phyloP scores from a whole-genome alignment of 495 filamentous ascomycete genomes.

The Tuber borchii region DNA sequence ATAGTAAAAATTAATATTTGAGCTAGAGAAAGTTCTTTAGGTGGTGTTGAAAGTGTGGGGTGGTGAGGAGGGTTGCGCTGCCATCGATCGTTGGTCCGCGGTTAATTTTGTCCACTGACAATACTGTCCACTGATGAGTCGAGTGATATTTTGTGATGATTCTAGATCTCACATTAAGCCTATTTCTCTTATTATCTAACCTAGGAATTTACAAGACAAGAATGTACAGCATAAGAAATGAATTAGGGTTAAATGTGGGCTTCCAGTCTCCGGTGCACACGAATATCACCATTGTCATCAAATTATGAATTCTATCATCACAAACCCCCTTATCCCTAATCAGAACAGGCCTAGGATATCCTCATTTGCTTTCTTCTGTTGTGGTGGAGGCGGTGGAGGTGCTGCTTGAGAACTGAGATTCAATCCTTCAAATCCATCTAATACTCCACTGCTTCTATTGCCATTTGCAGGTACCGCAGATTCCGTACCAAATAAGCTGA shows the following conservation, averaged over 20 bases:
- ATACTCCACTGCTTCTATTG: constrained; percentile 52
- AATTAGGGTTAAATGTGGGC: background rate
- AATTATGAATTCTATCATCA: background rate
- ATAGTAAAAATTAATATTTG: too few species aligned
- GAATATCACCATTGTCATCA: background rate
- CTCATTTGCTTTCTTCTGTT: constrained; percentile 64
- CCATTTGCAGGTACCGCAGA: constrained; percentile 44
- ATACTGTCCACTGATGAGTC: background rate
- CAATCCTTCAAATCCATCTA: constrained; percentile 71
- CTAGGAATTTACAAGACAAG: background rate
- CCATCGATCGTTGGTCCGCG: too few species aligned
- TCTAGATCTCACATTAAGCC: background rate
- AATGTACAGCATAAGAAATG: constrained; percentile 1
- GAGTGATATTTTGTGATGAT: background rate
- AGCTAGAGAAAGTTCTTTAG: too few species aligned
- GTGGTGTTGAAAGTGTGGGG: too few species aligned
- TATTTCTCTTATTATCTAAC: background rate
- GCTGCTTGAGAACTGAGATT: constrained; percentile 56
- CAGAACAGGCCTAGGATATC: constrained; percentile 80
- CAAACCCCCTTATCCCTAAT: background rate
- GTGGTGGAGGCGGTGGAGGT: constrained; percentile 51
- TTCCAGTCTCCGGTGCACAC: background rate
- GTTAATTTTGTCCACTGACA: too few species aligned
- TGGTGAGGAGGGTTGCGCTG: too few species aligned
- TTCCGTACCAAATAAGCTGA: constrained; percentile 65